phyloP scores from a whole-genome alignment of 2,329 filamentous ascomycete species.

The Xylaria multiplex region DNA sequence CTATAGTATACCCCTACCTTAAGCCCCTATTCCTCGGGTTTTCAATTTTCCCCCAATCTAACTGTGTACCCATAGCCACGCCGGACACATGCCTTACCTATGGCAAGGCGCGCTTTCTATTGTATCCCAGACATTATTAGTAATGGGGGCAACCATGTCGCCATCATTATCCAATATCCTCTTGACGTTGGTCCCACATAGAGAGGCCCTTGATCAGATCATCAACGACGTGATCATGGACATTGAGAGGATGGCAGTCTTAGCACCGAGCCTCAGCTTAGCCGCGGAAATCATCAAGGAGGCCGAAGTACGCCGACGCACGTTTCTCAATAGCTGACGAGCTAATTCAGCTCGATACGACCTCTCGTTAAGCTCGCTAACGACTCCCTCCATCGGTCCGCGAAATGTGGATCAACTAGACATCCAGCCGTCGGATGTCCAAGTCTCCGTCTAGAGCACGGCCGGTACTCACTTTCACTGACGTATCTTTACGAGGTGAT shows the following conservation, averaged over 20 bases:
- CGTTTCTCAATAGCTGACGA: constrained; percentile 64
- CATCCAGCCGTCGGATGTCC: constrained; percentile 27
- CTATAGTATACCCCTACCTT: constrained; percentile 28
- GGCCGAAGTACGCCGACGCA: constrained; percentile 76
- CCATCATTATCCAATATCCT: constrained; percentile 75
- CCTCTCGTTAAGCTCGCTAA: constrained; percentile 26
- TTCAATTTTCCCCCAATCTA: constrained; percentile 49
- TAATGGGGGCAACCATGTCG: constrained; percentile 88
- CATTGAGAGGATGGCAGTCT: constrained; percentile 76
- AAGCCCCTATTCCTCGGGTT: constrained; percentile 40
- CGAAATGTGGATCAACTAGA: constrained; percentile 21
- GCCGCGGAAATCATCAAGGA: constrained; percentile 85
- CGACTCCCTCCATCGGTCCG: constrained; percentile 25
- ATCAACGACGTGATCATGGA: constrained; percentile 81
- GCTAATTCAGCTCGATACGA: constrained; percentile 33
- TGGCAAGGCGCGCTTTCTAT: constrained; percentile 88
- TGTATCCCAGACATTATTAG: constrained; percentile 80
- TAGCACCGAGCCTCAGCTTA: constrained; percentile 79
- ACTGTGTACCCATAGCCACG: constrained; percentile 66
- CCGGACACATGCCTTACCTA: constrained; percentile 84
- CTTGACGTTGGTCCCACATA: constrained; percentile 62
- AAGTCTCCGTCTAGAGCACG: constrained; percentile 21
- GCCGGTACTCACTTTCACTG: constrained; percentile 17
- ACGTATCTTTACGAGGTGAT: constrained; percentile 20
- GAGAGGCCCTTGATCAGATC: constrained; percentile 75